A percentile compares a stretch with the other conserved stretches of the same genome.
phyloP scores from a whole-genome alignment of 148 eudicot species.

The Heliosperma pusillum region DNA sequence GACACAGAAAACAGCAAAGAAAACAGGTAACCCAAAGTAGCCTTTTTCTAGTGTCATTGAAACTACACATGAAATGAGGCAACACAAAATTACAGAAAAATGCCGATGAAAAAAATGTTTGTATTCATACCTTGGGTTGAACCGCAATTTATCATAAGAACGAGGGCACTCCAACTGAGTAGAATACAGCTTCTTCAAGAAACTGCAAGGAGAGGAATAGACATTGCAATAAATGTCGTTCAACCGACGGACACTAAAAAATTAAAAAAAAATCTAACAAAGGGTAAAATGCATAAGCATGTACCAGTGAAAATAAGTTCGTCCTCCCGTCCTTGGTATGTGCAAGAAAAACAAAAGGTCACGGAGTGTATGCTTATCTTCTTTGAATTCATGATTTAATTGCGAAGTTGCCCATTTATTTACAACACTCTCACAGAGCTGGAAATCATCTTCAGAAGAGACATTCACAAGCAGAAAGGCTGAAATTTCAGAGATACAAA shows the following conservation, averaged over 20 bases:
- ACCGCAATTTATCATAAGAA: constrained; percentile 49
- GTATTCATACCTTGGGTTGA: constrained; percentile 79
- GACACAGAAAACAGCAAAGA: neutral
- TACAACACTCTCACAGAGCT: constrained; percentile 56
- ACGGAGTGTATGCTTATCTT: constrained; percentile 58
- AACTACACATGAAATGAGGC: neutral
- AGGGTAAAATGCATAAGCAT: neutral
- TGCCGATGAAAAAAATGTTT: neutral
- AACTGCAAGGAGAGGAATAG: constrained; percentile 40
- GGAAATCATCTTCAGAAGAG: constrained; percentile 35
- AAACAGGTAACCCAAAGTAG: neutral
- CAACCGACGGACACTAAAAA: neutral
- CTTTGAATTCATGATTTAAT: constrained; percentile 45
- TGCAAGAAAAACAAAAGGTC: constrained; percentile 90
- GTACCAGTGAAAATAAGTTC: constrained; percentile 85
- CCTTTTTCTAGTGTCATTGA: neutral
- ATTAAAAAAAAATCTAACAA: constrained; percentile 4
- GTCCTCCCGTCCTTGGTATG: constrained; percentile 90
- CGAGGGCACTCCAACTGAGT: constrained; percentile 70
- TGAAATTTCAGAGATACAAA: constrained; percentile 15
- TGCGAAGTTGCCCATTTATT: constrained; percentile 70
- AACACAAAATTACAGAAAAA: neutral
- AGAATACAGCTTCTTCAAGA: constrained; percentile 76
- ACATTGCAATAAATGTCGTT: neutral
- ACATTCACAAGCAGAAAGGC: constrained; percentile 26